A percentile compares a stretch with the other conserved stretches of the same genome.
Evolutionary conservation across 2,329 filamentous ascomycete genomes (phyloP).

Genomic region (Truncatella angustata): DNA sequence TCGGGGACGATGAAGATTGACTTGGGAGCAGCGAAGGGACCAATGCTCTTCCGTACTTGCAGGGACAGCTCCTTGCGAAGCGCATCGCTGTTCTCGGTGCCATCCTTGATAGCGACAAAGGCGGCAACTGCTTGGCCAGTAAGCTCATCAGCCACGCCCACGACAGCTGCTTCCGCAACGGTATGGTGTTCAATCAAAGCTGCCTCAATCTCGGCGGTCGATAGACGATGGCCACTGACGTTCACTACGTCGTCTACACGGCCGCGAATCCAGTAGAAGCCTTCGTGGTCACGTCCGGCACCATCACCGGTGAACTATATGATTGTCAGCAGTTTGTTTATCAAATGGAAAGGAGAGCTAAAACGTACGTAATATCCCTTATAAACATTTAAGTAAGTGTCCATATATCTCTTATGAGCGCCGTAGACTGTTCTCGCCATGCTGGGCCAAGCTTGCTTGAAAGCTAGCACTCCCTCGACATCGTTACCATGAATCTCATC

Average conservation of each 20-base stretch:
- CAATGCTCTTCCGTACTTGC: conserved; percentile 96
- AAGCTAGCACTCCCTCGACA: conserved; percentile 92
- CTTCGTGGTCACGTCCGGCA: conserved; percentile 92
- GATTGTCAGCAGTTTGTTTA: conserved; percentile 15
- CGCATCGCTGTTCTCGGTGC: conserved; percentile 71
- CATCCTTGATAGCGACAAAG: conserved; percentile 90
- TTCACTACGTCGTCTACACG: conserved; percentile 99
- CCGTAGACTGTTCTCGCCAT: conserved; percentile 99
- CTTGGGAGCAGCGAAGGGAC: conserved; percentile 95
- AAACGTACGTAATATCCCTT: conserved; percentile 92
- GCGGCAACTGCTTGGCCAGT: conserved; percentile 97
- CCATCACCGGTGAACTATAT: conserved; percentile 84
- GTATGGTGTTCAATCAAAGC: conserved; percentile 88
- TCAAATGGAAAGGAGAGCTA: neutral
- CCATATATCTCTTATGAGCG: conserved; percentile 97
- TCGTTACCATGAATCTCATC: conserved; percentile 93
- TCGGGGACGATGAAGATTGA: conserved; percentile 88
- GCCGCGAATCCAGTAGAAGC: conserved; percentile 99
- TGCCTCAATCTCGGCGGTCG: conserved; percentile 96
- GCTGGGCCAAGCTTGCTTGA: conserved; percentile 97
- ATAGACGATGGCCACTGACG: conserved; percentile 92
- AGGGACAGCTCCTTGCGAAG: conserved; percentile 90
- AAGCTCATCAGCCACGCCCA: conserved; percentile 88
- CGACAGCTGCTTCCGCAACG: conserved; percentile 92
- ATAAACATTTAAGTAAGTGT: conserved; percentile 97